These are phyloP conservation scores for Alternaria sp. DNA, from an alignment of 2,329 filamentous ascomycete genomes.

Conservation along the genomic window DNA sequence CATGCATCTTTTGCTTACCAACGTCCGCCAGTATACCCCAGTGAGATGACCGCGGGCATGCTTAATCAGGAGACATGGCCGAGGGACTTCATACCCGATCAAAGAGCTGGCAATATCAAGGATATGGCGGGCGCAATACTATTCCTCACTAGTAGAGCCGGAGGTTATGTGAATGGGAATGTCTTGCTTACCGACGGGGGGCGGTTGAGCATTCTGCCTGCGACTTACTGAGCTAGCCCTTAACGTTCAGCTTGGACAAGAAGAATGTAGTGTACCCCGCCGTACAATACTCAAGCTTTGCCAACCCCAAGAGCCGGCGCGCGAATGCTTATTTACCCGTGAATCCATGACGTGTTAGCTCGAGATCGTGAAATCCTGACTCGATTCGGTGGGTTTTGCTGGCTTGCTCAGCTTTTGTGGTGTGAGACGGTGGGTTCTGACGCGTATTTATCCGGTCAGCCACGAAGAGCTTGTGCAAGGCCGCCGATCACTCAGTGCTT, in stretches of 20 bases:
- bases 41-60: conserved; percentile 15
- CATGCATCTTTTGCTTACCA: neutral
- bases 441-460: neutral
- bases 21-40: conserved; percentile 14
- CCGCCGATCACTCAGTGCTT: neutral
- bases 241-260: neutral
- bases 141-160: conserved; percentile 52
- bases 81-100: conserved; percentile 15
- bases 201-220: conserved; percentile 10
- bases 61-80: neutral
- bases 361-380: neutral
- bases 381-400: neutral
- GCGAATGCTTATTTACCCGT: neutral
- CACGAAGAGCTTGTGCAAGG: neutral
- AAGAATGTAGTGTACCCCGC: neutral
- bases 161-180: conserved; percentile 41
- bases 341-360: neutral
- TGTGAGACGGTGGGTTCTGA: neutral
- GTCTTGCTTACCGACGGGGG: conserved; percentile 23
- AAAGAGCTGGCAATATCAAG: conserved; percentile 48
- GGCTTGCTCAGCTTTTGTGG: neutral
- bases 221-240: conserved; percentile 15
- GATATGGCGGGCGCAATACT: conserved; percentile 54
- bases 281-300: neutral
- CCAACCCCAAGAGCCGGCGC: neutral